Base-by-base conservation (phyloP, 2,329 filamentous ascomycete genomes). In the Tolypocladium endophyticum region DNA sequence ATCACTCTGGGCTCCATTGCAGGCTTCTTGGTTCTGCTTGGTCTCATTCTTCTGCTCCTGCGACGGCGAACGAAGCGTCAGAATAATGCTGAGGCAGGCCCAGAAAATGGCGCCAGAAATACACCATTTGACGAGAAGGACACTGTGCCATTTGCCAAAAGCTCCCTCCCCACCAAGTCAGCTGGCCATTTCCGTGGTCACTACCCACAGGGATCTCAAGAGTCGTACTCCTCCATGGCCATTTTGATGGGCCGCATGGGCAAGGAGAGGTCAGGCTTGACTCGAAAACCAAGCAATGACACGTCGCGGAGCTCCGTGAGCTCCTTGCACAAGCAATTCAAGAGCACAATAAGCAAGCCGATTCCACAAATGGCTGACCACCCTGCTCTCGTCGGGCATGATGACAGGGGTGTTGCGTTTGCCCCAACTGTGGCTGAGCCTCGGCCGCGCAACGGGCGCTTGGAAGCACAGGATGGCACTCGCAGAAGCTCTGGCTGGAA, bases 1-100 rank as follows among this genome's bases (percentile, higher is more conserved):
- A 89, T 90, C 57, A 89, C 89, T 0, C 80, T 97, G 1, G 92
- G 92, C 16, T 86, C 87, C n/a, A 85, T 96, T 28, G 82, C 89
- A 58, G 91, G 89, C 23, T 77, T 91, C 58, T 85, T 88, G 25
- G 74, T 85, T 0, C 70, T 96, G 8, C 76, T 95, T n/a, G 79
- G 89, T 33, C 71, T 89, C 1, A 70, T 91, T n/a, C 79, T 97
- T 25, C 77, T 94, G 57, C 78, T 88, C 11, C 58, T 76, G 14
- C 67, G 72, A 52, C 70, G 71, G 25, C 69, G 82, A 65, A 85
- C 82, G 70, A 80, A 81, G 66, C 81, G 81, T 64, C 81, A 77
- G 59, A 74, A 77, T 57, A 79, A 80, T 58, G 69, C 73, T 45
- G 80, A 82, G 61, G 74, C 73, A 20, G 78, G 76, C 14, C 78